A percentile compares a stretch with the other conserved stretches of the same genome.
phyloP scores from a whole-genome alignment of 805 yeast species.

The Cyberlindnera galapagoensis region DNA sequence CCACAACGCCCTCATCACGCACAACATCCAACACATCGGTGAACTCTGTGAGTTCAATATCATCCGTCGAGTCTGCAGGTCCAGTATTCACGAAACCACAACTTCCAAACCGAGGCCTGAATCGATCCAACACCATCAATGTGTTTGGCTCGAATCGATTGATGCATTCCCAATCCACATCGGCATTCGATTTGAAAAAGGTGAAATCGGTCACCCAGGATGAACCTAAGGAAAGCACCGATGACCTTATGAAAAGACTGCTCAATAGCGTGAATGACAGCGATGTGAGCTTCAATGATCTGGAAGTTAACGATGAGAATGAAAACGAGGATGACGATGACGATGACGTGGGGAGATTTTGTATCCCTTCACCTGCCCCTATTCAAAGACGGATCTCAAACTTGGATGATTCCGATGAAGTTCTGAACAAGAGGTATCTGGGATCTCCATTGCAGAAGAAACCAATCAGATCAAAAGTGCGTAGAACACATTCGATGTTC shows the following conservation, averaged over 20 bases:
- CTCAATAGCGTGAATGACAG: slow-evolving; percentile 4
- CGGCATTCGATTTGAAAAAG: slow-evolving; percentile 12
- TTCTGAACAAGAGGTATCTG: slow-evolving; percentile 24
- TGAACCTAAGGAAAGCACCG: slow-evolving; percentile 2
- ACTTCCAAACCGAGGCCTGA: slow-evolving; percentile 9
- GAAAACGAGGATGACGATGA: slow-evolving; percentile 10
- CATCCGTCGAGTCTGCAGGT: slow-evolving; percentile 14
- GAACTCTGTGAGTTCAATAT: slow-evolving; percentile 19
- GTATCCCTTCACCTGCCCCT: slow-evolving; percentile 23
- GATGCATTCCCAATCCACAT: slow-evolving; percentile 16
- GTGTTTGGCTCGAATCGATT: slow-evolving; percentile 9
- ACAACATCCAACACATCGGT: slow-evolving; percentile 19
- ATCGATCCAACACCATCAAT: slow-evolving; percentile 19
- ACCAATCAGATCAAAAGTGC: slow-evolving; percentile 32
- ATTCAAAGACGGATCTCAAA: slow-evolving; percentile 9
- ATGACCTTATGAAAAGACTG: slow-evolving; percentile 2
- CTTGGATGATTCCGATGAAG: slow-evolving; percentile 5
- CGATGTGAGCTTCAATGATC: slow-evolving; percentile 5
- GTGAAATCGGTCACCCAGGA: not conserved
- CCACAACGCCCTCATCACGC: slow-evolving; percentile 19
- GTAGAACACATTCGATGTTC: slow-evolving; percentile 67
- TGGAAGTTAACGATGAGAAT: slow-evolving; percentile 1
- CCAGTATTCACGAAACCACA: slow-evolving; percentile 6
- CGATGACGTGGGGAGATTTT: slow-evolving; percentile 17
- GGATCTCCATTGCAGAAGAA: slow-evolving; percentile 35